Conservation (phyloP, 257 asterid species). For the Nemophila menziesii region DNA sequence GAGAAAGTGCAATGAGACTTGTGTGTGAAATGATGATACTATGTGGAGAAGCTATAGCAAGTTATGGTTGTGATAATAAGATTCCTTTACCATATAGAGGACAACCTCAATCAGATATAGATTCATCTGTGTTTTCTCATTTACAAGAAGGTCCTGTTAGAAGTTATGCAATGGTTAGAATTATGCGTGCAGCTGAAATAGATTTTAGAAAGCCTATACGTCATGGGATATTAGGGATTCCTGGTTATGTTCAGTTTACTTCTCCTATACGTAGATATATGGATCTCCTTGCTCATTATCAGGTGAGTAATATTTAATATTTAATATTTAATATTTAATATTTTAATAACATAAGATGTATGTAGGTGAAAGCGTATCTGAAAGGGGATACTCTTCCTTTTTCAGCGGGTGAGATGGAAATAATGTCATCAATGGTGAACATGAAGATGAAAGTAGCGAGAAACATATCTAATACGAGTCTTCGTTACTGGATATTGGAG, state of each 20-base stretch:
- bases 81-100: slow-evolving; percentile 87
- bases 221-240: slow-evolving; percentile 87
- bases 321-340: slow-evolving; percentile 1
- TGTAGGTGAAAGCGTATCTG: slow-evolving; percentile 82
- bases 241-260: slow-evolving; percentile 97
- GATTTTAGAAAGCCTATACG: slow-evolving; percentile 92
- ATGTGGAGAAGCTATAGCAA: slow-evolving; percentile 94
- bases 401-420: slow-evolving; percentile 82
- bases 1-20: slow-evolving; percentile 90
- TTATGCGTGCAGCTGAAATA: slow-evolving; percentile 91
- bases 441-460: slow-evolving; percentile 50
- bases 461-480: slow-evolving; percentile 65
- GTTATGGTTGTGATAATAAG: slow-evolving; percentile 59
- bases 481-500: slow-evolving; percentile 83
- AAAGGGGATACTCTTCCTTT: slow-evolving; percentile 83
- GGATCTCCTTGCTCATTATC: slow-evolving; percentile 95
- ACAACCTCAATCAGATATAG: slow-evolving; percentile 88
- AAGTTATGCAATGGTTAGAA: slow-evolving; percentile 67
- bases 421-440: slow-evolving; percentile 63
- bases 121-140: slow-evolving; percentile 64
- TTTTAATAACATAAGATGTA: slow-evolving; percentile 3
- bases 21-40: slow-evolving; percentile 98
- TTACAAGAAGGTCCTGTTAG: slow-evolving; percentile 98
- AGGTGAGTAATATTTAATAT: slow-evolving; percentile 36
- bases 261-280: slow-evolving; percentile 94